A percentile compares a stretch with the other conserved stretches of the same genome.
Evolutionary conservation across 768 basidiomycete species (phyloP).

Genomic region (Hypholoma sublateritium): DNA sequence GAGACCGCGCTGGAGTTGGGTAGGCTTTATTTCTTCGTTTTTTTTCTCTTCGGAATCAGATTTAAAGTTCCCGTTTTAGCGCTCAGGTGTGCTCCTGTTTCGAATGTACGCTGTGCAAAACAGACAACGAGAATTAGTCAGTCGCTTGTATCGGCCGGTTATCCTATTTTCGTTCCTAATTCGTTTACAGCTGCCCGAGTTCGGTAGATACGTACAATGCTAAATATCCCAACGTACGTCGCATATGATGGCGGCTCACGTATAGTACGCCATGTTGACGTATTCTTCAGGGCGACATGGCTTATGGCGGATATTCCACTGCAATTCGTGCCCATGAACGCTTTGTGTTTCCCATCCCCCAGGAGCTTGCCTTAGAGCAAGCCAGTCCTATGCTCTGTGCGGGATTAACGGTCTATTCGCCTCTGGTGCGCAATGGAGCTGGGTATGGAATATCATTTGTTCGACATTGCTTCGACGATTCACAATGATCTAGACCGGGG

Average conservation of each 20-base stretch:
- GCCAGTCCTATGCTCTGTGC: constrained; percentile 68
- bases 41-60: constrained; percentile 25
- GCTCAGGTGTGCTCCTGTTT: constrained; percentile 48
- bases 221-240: constrained; percentile 36
- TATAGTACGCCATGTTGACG: background rate
- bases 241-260: background rate
- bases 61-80: constrained; percentile 27
- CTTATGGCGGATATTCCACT: constrained; percentile 49
- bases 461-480: background rate
- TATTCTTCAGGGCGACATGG: constrained; percentile 27
- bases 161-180: background rate
- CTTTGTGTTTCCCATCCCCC: constrained; percentile 62
- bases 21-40: constrained; percentile 1
- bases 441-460: constrained; percentile 20
- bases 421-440: constrained; percentile 51
- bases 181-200: constrained; percentile 37
- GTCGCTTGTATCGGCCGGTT: background rate
- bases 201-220: constrained; percentile 40
- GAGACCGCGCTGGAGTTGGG: constrained; percentile 54
- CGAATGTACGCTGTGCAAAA: constrained; percentile 48
- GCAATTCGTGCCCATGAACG: constrained; percentile 46
- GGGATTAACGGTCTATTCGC: constrained; percentile 62
- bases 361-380: constrained; percentile 45
- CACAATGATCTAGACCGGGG: constrained; percentile 43
- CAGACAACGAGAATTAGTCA: constrained; percentile 54